Conservation (phyloP, 352 stramenopile genomes). For the Thalassiosira exigua region DNA sequence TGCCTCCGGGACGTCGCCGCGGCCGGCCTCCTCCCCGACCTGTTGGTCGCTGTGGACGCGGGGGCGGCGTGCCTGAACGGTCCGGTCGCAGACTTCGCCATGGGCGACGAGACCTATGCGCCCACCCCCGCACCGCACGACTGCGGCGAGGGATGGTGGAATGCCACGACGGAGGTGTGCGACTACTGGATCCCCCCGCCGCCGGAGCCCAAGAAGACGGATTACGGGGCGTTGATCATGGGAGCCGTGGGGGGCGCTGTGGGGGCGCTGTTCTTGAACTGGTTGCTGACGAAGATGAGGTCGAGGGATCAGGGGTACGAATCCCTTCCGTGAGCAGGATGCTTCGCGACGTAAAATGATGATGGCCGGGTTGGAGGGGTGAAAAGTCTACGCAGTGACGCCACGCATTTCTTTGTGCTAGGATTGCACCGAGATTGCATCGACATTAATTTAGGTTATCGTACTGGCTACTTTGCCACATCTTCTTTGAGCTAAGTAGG, state of each 20-base stretch:
- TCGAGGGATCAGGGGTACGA: constrained; percentile 31
- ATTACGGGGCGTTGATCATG: background rate
- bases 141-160: constrained; percentile 81
- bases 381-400: no score
- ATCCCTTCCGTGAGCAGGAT: constrained; percentile 27
- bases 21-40: constrained; percentile 61
- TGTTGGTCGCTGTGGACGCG: constrained; percentile 17
- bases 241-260: constrained; percentile 23
- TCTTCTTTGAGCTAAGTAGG: no score
- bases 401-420: no score
- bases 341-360: no score
- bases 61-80: constrained; percentile 66
- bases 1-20: constrained; percentile 69
- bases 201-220: constrained; percentile 21
- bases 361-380: no score
- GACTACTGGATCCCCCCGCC: constrained; percentile 66
- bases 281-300: constrained; percentile 37
- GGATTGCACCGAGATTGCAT: no score
- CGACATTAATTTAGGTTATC: no score
- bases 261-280: constrained; percentile 33
- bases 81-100: constrained; percentile 66
- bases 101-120: constrained; percentile 71
- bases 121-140: constrained; percentile 65
- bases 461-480: no score
- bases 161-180: constrained; percentile 59